phyloP scores from a whole-genome alignment of 2,329 filamentous ascomycete species.

The Botrytis porri region DNA sequence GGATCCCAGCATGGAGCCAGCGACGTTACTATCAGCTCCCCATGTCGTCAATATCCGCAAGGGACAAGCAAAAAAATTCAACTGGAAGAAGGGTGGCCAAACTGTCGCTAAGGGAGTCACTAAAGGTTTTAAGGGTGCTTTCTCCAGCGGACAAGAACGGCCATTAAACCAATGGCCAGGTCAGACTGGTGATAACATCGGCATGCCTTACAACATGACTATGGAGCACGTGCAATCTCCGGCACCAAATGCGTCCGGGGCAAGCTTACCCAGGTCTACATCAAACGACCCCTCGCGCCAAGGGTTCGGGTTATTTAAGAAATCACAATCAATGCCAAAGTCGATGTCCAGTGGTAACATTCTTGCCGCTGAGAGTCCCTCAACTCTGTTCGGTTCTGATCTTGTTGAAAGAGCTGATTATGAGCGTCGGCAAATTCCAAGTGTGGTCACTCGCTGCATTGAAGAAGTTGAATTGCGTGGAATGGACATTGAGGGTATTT shows the following conservation, averaged over 20 bases:
- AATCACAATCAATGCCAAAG: conserved; percentile 46
- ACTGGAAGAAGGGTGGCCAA: conserved; percentile 97
- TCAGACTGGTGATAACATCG: conserved; percentile 61
- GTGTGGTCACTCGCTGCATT: conserved; percentile 88
- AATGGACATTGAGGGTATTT: conserved; percentile 97
- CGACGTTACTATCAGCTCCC: conserved; percentile 51
- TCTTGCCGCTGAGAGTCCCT: conserved; percentile 50
- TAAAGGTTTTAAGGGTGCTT: conserved; percentile 90
- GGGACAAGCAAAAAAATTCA: conserved; percentile 88
- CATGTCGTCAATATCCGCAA: conserved; percentile 95
- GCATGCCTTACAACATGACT: conserved; percentile 69
- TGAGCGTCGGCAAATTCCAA: conserved; percentile 85
- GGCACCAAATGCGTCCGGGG: conserved; percentile 25
- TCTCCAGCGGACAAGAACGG: conserved; percentile 56
- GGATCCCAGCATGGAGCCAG: conserved; percentile 36
- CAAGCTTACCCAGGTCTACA: conserved; percentile 29
- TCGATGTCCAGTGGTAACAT: conserved; percentile 45
- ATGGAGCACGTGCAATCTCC: conserved; percentile 52
- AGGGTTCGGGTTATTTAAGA: conserved; percentile 66
- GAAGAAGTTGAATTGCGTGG: conserved; percentile 94
- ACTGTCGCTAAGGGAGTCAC: conserved; percentile 91
- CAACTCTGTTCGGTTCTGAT: conserved; percentile 81
- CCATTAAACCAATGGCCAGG: conserved; percentile 48
- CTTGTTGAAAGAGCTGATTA: conserved; percentile 80
- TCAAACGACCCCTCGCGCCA: conserved; percentile 34